phyloP scores from a whole-genome alignment of 228 moss, liverwort and hornwort genomes.

The Sphagnum fallax region DNA sequence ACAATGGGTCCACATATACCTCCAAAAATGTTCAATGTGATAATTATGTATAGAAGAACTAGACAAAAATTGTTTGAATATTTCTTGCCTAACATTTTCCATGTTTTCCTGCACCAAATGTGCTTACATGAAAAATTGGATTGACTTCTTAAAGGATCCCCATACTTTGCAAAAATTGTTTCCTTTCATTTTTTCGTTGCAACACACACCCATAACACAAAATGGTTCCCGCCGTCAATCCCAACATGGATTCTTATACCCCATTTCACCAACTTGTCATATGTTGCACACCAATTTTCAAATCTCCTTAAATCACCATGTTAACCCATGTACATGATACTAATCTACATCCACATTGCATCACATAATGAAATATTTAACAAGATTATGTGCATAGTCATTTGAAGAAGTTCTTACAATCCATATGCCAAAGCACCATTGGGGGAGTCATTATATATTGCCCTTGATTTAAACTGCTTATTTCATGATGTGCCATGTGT shows the following conservation, averaged over 20 bases:
- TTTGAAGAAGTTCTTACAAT: neutral
- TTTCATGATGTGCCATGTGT: neutral
- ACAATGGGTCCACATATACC: neutral
- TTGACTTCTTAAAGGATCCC: neutral
- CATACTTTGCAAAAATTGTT: neutral
- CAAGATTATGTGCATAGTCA: neutral
- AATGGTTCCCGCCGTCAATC: neutral
- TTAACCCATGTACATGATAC: no score
- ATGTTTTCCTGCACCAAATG: neutral
- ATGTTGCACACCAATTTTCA: neutral
- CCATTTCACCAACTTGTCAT: constrained; percentile 1
- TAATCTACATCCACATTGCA: no score
- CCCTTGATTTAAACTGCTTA: neutral
- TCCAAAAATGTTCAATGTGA: neutral
- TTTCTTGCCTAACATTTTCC: neutral
- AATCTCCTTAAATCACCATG: no score
- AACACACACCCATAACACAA: neutral
- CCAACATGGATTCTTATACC: neutral
- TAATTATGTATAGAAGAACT: neutral
- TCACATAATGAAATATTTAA: no score
- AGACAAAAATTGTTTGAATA: neutral
- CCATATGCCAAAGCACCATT: neutral
- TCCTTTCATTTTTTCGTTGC: neutral
- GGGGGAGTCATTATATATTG: neutral
- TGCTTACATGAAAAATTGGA: neutral